phyloP scores from a whole-genome alignment of 2,329 filamentous ascomycete genomes.

The Microcera coccophila region DNA sequence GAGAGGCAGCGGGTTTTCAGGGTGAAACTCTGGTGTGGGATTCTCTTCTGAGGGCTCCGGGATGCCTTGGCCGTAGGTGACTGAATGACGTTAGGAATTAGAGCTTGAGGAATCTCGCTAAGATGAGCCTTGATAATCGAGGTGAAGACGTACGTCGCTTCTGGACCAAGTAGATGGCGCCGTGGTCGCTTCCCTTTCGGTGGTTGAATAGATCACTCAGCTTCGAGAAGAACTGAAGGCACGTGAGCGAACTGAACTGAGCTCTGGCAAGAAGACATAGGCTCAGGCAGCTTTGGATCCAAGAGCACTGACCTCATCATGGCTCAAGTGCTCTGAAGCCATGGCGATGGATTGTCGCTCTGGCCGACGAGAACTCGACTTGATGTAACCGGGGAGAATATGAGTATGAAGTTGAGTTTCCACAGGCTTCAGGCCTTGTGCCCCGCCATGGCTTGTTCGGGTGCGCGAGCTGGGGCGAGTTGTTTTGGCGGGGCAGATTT shows the following conservation, averaged over 20 bases:
- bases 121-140: background rate
- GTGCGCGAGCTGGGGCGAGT: constrained; percentile 1
- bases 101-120: background rate
- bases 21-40: constrained; percentile 58
- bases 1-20: constrained; percentile 61
- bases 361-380: constrained; percentile 9
- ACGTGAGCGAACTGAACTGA: constrained; percentile 6
- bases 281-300: too few species aligned
- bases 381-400: constrained; percentile 4
- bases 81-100: constrained; percentile 26
- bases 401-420: constrained; percentile 14
- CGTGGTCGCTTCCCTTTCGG: constrained; percentile 66
- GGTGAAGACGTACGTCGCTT: constrained; percentile 59
- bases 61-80: constrained; percentile 43
- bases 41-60: constrained; percentile 43
- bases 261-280: too few species aligned
- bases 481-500: constrained; percentile 11
- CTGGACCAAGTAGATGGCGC: constrained; percentile 70
- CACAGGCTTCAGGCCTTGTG: constrained; percentile 8
- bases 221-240: constrained; percentile 66
- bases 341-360: constrained; percentile 12
- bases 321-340: constrained; percentile 22
- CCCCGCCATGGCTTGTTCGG: constrained; percentile 17
- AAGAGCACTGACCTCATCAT: constrained; percentile 24
- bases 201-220: constrained; percentile 65